Conservation (phyloP, 345 rosid genomes). For the Camelina laxa region DNA sequence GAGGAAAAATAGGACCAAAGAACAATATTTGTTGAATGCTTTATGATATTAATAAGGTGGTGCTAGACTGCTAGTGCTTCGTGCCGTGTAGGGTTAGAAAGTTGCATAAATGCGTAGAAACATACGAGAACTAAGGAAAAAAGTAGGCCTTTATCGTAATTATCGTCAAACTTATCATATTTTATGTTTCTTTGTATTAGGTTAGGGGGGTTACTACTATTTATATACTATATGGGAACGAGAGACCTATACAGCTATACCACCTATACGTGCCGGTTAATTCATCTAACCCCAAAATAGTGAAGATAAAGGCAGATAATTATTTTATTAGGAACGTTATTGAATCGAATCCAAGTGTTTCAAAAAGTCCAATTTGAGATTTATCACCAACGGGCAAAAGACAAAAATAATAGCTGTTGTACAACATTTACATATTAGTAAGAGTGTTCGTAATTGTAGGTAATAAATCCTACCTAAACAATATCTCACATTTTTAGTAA, state of each 20-base stretch:
- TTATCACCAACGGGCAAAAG: slow-evolving; percentile 20
- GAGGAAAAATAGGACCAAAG: slow-evolving; percentile 24
- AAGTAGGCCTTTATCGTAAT: slow-evolving; percentile 41
- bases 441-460: not conserved
- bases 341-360: slow-evolving; percentile 33
- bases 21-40: not conserved
- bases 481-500: not conserved
- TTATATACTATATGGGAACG: slow-evolving; percentile 33
- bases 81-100: slow-evolving; percentile 44
- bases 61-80: slow-evolving; percentile 36
- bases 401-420: not conserved
- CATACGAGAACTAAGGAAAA: slow-evolving; percentile 34
- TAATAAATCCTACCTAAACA: not conserved
- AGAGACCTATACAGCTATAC: slow-evolving; percentile 25
- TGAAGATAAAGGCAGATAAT: slow-evolving; percentile 5
- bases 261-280: slow-evolving; percentile 33
- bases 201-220: slow-evolving; percentile 26
- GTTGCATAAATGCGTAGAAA: slow-evolving; percentile 43
- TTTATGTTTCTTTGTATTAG: slow-evolving; percentile 13
- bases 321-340: slow-evolving; percentile 11
- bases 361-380: not conserved
- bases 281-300: slow-evolving; percentile 27
- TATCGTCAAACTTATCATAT: slow-evolving; percentile 29
- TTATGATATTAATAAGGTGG: not conserved
- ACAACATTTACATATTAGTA: not conserved